Evolutionary conservation across 108 stramenopile genomes (phyloP), one percentile per base, ranked within the genome.

Genomic region (Pseudonitzschia pungens): DNA sequence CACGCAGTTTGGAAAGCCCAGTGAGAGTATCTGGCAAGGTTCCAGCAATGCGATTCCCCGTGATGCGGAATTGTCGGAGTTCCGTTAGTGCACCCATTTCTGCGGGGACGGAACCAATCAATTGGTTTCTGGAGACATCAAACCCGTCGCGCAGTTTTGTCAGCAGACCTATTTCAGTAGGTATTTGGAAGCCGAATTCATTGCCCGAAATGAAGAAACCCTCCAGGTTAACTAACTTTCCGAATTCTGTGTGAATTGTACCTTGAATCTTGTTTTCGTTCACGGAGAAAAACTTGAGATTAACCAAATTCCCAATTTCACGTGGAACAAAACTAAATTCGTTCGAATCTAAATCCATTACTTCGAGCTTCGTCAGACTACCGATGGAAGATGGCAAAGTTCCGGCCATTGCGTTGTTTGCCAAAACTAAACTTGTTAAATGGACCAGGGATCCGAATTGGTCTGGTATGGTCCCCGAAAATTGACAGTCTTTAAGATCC

Each of bases 91-190:
- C 29, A 41, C 83, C 78, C 7, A 89, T 27, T 56, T 87, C 75
- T 41, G 33, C 50, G 5, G 89, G 89, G 29, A 90, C 59, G 18
- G 32, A 51, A 24, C 85, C 87, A 20, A 63, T 70, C 40, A 90
- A 74, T n/a, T 79, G 57, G 69, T 88, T 90, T 32, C 65, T 62
- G 60, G 81, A 79, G 36, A 90, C 71, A 52, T 89, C 85, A 63
- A 84, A 79, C 6, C 36, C 62, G 48, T 53, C 64, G 21, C 70
- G 73, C n/a, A 89, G 81, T 7, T 77, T 77, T 21, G 86, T 74
- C 67, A 91, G 76, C 0, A 56, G 73, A 50, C 90, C 90, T 57
- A 91, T 57, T 68, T 91, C 85, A 2, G 77, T 44, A 7, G 90
- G 88, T 29, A 91, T 89, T 43, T 64, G 64, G 20, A 86, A 87